phyloP scores from a whole-genome alignment of 768 basidiomycete genomes.

The Cystoderma amianthinum region DNA sequence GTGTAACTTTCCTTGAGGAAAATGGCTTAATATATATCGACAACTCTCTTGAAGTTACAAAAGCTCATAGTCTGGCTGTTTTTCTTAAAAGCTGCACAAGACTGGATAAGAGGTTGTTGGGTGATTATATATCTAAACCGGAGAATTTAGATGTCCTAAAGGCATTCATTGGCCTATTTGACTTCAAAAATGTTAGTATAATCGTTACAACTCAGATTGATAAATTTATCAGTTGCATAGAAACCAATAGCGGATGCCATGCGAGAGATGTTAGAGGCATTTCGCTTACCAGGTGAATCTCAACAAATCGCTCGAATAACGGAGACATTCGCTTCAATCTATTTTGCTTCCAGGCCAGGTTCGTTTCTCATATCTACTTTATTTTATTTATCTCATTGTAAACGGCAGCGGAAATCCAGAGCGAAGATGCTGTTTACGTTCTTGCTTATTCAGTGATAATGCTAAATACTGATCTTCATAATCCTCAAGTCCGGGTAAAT shows the following conservation, averaged over 20 bases:
- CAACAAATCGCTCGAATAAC: slow-evolving; percentile 94
- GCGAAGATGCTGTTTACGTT: slow-evolving; percentile 90
- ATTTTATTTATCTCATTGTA: not conserved
- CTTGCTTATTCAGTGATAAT: slow-evolving; percentile 94
- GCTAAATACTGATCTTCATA: slow-evolving; percentile 97
- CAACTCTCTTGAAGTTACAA: slow-evolving; percentile 47
- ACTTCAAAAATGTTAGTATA: slow-evolving; percentile 74
- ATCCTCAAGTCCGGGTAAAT: slow-evolving; percentile 82
- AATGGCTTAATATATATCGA: slow-evolving; percentile 81
- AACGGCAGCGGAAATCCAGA: slow-evolving; percentile 73
- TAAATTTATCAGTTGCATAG: slow-evolving; percentile 30
- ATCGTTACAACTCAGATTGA: not conserved
- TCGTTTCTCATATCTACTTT: slow-evolving; percentile 7
- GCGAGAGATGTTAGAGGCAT: slow-evolving; percentile 89
- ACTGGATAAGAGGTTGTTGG: slow-evolving; percentile 88
- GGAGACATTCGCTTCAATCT: slow-evolving; percentile 88
- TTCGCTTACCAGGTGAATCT: slow-evolving; percentile 90
- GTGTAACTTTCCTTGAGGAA: slow-evolving; percentile 87
- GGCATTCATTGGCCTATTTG: slow-evolving; percentile 83
- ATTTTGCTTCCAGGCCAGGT: slow-evolving; percentile 84
- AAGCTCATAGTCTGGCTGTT: slow-evolving; percentile 63
- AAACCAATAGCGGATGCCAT: slow-evolving; percentile 95
- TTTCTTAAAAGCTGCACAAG: slow-evolving; percentile 82
- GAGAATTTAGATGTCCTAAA: slow-evolving; percentile 82
- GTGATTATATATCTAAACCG: slow-evolving; percentile 87